Percentiles rank a stretch among this genome's conserved stretches.
Conservation (phyloP, 2,329 filamentous ascomycete genomes). For the Sclerotinia trifoliorum region DNA sequence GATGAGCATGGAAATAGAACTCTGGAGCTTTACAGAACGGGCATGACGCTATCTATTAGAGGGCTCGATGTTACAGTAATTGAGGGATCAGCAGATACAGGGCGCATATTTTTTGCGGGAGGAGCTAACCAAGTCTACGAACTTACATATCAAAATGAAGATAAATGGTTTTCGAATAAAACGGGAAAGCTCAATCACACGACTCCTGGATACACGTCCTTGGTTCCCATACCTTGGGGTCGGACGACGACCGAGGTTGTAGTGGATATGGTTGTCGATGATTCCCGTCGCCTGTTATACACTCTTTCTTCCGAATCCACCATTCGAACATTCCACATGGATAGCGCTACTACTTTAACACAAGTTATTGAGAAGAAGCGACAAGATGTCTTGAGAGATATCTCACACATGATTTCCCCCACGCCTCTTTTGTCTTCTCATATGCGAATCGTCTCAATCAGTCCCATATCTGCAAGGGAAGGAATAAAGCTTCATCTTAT, state of each 20-base stretch:
- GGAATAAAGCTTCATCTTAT: slow-evolving; percentile 83
- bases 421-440: slow-evolving; percentile 68
- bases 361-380: slow-evolving; percentile 63
- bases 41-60: slow-evolving; percentile 75
- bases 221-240: slow-evolving; percentile 53
- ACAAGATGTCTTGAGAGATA: slow-evolving; percentile 65
- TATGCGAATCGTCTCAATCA: slow-evolving; percentile 78
- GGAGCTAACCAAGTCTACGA: slow-evolving; percentile 87
- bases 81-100: slow-evolving; percentile 71
- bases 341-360: slow-evolving; percentile 58
- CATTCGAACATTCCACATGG: slow-evolving; percentile 89
- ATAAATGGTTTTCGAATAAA: slow-evolving; percentile 90
- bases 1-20: slow-evolving; percentile 67
- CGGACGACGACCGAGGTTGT: slow-evolving; percentile 61
- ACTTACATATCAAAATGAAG: slow-evolving; percentile 93
- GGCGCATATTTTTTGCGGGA: slow-evolving; percentile 91
- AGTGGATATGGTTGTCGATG: slow-evolving; percentile 79
- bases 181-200: slow-evolving; percentile 90
- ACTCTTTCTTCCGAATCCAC: slow-evolving; percentile 85
- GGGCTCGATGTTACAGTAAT: slow-evolving; percentile 77
- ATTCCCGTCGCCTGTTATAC: slow-evolving; percentile 84
- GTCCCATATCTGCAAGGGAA: slow-evolving; percentile 75
- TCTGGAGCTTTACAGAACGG: slow-evolving; percentile 82
- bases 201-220: slow-evolving; percentile 66
- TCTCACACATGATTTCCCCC: slow-evolving; percentile 80